phyloP scores from a whole-genome alignment of 2,329 filamentous ascomycete genomes.

The Zasmidium cellare region DNA sequence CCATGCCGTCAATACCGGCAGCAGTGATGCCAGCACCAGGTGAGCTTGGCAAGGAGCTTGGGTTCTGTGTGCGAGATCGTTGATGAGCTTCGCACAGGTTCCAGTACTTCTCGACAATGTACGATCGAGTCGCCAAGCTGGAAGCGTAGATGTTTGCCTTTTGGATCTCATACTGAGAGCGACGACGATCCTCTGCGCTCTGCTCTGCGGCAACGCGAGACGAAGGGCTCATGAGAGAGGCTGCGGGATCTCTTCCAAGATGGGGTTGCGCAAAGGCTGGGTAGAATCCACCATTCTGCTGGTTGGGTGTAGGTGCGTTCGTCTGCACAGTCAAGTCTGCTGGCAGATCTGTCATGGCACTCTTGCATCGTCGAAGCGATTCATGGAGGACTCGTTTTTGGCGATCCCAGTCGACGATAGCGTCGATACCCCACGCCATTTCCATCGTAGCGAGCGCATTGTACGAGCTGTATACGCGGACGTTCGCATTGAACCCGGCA shows the following conservation, averaged over 20 bases:
- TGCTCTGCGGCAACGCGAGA: constrained; percentile 32
- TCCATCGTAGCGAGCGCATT: constrained; percentile 77
- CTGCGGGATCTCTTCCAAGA: constrained; percentile 26
- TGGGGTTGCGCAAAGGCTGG: constrained; percentile 24
- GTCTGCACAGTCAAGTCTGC: constrained; percentile 63
- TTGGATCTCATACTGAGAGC: constrained; percentile 80
- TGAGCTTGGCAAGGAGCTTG: constrained; percentile 38
- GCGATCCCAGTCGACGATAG: constrained; percentile 73
- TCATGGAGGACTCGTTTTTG: constrained; percentile 73
- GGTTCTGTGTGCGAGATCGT: constrained; percentile 41
- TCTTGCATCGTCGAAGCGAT: constrained; percentile 69
- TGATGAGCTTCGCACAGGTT: constrained; percentile 67
- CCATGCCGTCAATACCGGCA: constrained; percentile 38
- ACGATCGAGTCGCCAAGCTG: constrained; percentile 77
- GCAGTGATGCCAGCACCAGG: constrained; percentile 35
- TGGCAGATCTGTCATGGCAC: constrained; percentile 66
- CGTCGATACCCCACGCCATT: constrained; percentile 76
- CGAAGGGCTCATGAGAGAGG: constrained; percentile 34
- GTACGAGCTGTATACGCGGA: constrained; percentile 78
- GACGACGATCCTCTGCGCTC: constrained; percentile 40
- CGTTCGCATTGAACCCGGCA: constrained; percentile 77
- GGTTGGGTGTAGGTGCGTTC: constrained; percentile 37
- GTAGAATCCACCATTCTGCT: constrained; percentile 27
- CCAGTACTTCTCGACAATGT: constrained; percentile 84
- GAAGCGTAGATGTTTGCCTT: constrained; percentile 88